Conservation (phyloP, 2,329 filamentous ascomycete genomes). For the Xylaria sp. region DNA sequence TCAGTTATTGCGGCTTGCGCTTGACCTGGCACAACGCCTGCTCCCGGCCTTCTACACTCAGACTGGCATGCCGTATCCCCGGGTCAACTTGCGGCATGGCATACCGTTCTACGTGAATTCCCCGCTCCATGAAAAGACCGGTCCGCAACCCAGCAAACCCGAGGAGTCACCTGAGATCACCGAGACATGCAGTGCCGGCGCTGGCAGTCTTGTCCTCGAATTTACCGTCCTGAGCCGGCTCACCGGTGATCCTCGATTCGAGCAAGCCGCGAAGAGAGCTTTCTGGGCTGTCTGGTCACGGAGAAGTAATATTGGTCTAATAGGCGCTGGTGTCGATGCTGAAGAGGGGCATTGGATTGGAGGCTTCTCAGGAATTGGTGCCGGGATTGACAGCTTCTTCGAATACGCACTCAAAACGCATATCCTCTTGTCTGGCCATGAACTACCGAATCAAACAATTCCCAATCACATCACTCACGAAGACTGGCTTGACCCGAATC, state of each 20-base stretch:
- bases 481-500: constrained; percentile 72
- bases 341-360: constrained; percentile 91
- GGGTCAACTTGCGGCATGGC: constrained; percentile 90
- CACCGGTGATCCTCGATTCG: constrained; percentile 87
- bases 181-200: constrained; percentile 95
- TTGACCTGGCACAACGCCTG: constrained; percentile 84
- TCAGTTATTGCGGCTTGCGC: constrained; percentile 87
- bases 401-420: constrained; percentile 97
- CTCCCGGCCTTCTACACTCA: constrained; percentile 91
- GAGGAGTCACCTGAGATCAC: constrained; percentile 76
- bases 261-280: constrained; percentile 87
- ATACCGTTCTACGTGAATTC: constrained; percentile 94
- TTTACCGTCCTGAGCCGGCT: constrained; percentile 91
- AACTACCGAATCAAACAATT: constrained; percentile 63
- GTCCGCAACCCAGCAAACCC: constrained; percentile 54
- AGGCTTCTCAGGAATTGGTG: constrained; percentile 91
- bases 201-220: constrained; percentile 93
- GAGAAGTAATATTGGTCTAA: constrained; percentile 84
- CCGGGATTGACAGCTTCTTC: constrained; percentile 97
- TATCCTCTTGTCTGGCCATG: constrained; percentile 84
- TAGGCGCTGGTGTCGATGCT: constrained; percentile 92
- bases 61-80: constrained; percentile 92
- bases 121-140: constrained; percentile 72
- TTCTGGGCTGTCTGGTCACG: constrained; percentile 98
- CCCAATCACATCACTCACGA: constrained; percentile 52